These are phyloP conservation scores for Leccinum longicurvipes DNA, from an alignment of 768 basidiomycete species.

Conservation along the genomic window DNA sequence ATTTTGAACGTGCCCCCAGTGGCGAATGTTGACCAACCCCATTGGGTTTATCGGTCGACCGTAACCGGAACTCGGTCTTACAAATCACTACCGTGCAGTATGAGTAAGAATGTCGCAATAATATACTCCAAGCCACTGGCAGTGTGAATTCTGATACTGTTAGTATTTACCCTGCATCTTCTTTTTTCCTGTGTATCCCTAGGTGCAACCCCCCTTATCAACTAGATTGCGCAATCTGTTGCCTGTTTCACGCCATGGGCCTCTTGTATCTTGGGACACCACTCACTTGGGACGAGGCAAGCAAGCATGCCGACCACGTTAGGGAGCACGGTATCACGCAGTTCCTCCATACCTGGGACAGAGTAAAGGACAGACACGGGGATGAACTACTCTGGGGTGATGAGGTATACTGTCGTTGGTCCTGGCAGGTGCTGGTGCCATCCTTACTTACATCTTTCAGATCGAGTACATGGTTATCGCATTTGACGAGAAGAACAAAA, in stretches of 20 bases:
- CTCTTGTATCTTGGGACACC: constrained; percentile 91
- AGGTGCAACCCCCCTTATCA: background rate
- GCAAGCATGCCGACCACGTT: constrained; percentile 85
- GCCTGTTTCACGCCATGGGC: constrained; percentile 59
- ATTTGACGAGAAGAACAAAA: constrained; percentile 74
- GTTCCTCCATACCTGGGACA: constrained; percentile 91
- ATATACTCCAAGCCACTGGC: background rate
- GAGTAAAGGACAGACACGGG: constrained; percentile 84
- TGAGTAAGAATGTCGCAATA: constrained; percentile 17
- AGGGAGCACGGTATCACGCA: constrained; percentile 91
- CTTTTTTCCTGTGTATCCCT: background rate
- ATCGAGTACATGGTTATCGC: constrained; percentile 95
- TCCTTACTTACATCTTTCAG: constrained; percentile 39
- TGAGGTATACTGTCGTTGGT: constrained; percentile 58
- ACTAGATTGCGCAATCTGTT: constrained; percentile 13
- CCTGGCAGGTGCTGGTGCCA: background rate
- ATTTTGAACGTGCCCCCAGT: background rate
- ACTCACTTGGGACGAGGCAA: constrained; percentile 86
- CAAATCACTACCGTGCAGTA: constrained; percentile 13
- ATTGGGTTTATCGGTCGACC: background rate
- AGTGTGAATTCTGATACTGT: constrained; percentile 4
- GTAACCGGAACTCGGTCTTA: constrained; percentile 7
- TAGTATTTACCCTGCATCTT: background rate
- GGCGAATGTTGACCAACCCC: background rate
- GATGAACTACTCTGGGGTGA: constrained; percentile 98